Base-by-base conservation (phyloP, 805 yeast genomes). In the Torulaspora microellipsoides region DNA sequence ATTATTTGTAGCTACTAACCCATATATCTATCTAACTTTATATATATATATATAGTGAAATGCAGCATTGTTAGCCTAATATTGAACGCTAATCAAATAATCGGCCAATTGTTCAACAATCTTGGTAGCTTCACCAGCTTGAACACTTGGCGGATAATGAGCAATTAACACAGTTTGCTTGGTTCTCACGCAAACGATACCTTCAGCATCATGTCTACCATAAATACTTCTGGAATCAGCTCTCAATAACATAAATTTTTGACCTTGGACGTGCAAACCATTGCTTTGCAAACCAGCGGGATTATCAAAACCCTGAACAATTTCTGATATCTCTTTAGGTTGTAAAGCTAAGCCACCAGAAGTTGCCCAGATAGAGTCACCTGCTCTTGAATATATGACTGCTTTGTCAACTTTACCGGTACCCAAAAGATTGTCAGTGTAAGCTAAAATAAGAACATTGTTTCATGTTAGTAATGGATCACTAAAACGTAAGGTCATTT, bases 81-180 rank as follows among this genome's bases (percentile, higher is more conserved):
- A 90, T 46, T 88, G 85, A 42, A 85, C 91, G 59, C 88, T 73
- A 64, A 91, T 88, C 69, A 93, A 77, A 63, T 93, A 90, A 65
- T 93, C 98, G 36, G 95, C 98, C 72, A 93, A 76, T 62, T 88
- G 91, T 68, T 93, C 99, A 45, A 91, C 96, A 51, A 90, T 85
- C 59, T 84, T 80, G 47, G 97, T 85, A 41, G 98, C 98, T 64
- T 87, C 96, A 56, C 95, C 96, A 27, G 98, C 87, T 66, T 83
- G 91, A 36, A 86, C 84, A 43, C 90, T 90, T 10, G 85, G 78
- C 12, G 95, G 93, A 64, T 93, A 93, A 67, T 93, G 98, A n/a
- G 93, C 96, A 56, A 93, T 70, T 61, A 93, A 69, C 45, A 93
- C 80, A 27, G 97, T 89, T 69, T 91, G 98, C 62, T 81, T 86